A percentile compares a stretch with the other conserved stretches of the same genome.
Evolutionary conservation across 2,329 filamentous ascomycete genomes (phyloP).

Genomic region (Ascocoryne sarcoides): DNA sequence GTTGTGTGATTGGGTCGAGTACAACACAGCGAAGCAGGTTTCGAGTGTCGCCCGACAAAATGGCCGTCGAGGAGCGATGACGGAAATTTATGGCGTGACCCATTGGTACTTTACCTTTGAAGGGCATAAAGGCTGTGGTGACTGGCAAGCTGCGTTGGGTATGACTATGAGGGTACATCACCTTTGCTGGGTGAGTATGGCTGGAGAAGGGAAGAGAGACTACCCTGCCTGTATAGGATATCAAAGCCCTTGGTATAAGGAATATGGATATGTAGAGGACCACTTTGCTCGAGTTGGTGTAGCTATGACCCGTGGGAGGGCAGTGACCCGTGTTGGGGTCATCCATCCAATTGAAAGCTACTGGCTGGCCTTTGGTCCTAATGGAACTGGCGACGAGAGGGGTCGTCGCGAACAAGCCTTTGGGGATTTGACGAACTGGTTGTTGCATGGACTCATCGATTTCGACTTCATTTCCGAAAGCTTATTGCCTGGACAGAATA

Average conservation of each 20-base stretch:
- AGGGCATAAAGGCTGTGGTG: conserved; percentile 28
- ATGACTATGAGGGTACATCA: conserved; percentile 29
- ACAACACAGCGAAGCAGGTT: conserved; percentile 29
- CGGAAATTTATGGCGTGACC: conserved; percentile 28
- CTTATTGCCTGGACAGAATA: conserved; percentile 21
- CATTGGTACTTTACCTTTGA: conserved; percentile 29
- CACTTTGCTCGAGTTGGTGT: conserved; percentile 28
- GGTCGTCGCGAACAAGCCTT: conserved; percentile 23
- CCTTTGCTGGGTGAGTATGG: conserved; percentile 29
- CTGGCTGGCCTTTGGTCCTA: conserved; percentile 28
- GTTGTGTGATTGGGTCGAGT: conserved; percentile 26
- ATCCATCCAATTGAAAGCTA: conserved; percentile 30
- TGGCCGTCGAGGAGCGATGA: conserved; percentile 24
- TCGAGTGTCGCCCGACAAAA: conserved; percentile 27
- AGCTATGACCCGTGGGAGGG: conserved; percentile 26
- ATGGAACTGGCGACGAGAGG: conserved; percentile 21
- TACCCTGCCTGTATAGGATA: conserved; percentile 28
- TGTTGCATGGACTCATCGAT: conserved; percentile 27
- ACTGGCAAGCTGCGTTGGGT: conserved; percentile 30
- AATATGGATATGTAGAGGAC: conserved; percentile 27
- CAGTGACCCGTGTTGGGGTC: conserved; percentile 26
- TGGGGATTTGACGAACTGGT: conserved; percentile 23
- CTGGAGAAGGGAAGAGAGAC: conserved; percentile 28
- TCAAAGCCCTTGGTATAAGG: conserved; percentile 29
- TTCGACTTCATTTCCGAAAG: conserved; percentile 30